These are phyloP conservation scores for Didymella segeticola DNA, from an alignment of 2,329 filamentous ascomycete species.

Conservation along the genomic window DNA sequence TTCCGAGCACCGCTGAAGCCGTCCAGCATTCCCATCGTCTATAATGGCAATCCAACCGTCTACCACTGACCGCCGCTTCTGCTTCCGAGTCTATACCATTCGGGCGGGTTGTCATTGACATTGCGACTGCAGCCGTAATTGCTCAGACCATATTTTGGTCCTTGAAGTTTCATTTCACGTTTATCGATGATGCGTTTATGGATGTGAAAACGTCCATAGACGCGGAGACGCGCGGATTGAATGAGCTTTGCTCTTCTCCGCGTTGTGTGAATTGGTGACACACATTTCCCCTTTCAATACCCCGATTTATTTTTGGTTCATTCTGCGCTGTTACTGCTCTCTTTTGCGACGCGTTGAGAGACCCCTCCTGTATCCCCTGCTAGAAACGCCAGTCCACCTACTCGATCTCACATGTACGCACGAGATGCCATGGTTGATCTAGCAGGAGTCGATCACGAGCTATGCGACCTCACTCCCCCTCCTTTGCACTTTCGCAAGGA, in stretches of 20 bases:
- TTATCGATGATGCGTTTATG: constrained; percentile 18
- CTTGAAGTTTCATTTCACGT: constrained; percentile 43
- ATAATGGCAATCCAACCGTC: constrained; percentile 38
- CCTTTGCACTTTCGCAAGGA: constrained; percentile 31
- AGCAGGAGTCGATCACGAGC: constrained; percentile 16
- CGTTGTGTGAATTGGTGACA: constrained; percentile 46
- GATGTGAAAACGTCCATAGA: constrained; percentile 42
- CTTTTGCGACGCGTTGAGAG: constrained; percentile 34
- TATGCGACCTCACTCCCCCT: constrained; percentile 22
- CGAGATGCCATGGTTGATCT: constrained; percentile 3
- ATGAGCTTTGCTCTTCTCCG: constrained; percentile 47
- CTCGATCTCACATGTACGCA: constrained; percentile 11
- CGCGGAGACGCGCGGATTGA: constrained; percentile 45
- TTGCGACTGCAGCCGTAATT: constrained; percentile 51
- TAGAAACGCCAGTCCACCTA: constrained; percentile 17
- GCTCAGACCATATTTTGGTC: constrained; percentile 50
- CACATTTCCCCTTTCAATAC: constrained; percentile 30
- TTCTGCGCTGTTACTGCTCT: constrained; percentile 46
- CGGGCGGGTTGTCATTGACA: constrained; percentile 30
- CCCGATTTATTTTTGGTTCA: constrained; percentile 42
- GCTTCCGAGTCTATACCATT: constrained; percentile 52
- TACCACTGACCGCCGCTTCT: constrained; percentile 54
- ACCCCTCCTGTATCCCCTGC: constrained; percentile 20
- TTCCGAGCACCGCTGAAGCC: constrained; percentile 28
- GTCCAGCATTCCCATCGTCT: constrained; percentile 29